Evolutionary conservation across 257 asterid genomes (phyloP).

Genomic region (Lantana camara): DNA sequence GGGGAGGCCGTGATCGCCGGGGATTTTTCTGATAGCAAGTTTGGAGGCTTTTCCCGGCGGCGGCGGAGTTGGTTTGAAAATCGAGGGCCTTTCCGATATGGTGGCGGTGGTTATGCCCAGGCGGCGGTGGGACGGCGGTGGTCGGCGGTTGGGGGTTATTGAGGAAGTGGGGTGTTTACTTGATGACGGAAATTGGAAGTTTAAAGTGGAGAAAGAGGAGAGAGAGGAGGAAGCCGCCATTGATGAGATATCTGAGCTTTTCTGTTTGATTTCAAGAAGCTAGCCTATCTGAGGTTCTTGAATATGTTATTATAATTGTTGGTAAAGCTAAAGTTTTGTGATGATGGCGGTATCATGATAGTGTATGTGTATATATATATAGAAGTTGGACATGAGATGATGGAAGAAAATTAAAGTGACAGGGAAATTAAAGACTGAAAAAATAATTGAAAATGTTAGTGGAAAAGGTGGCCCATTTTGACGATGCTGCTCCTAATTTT

Average conservation of each 20-base stretch:
- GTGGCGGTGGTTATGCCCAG: constrained; percentile 34
- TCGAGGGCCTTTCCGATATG: constrained; percentile 45
- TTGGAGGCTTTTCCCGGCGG: not conserved
- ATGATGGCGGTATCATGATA: not conserved
- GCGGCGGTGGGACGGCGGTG: too few species aligned
- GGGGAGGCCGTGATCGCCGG: constrained; percentile 71
- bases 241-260: not conserved
- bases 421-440: not conserved
- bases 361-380: not conserved
- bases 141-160: constrained; percentile 15
- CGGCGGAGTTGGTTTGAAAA: constrained; percentile 19
- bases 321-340: not conserved
- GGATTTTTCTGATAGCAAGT: constrained; percentile 48
- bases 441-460: too few species aligned
- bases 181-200: constrained; percentile 22
- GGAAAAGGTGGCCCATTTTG: not conserved
- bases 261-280: too few species aligned
- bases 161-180: constrained; percentile 4
- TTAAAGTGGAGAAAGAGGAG: constrained; percentile 16
- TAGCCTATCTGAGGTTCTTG: too few species aligned
- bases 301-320: not conserved
- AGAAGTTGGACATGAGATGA: not conserved
- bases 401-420: constrained; percentile 7
- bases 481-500: not conserved
- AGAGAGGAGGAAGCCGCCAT: constrained; percentile 26